These are phyloP conservation scores for Fusarium sp. DNA, from an alignment of 2,329 filamentous ascomycete genomes.

Conservation along the genomic window DNA sequence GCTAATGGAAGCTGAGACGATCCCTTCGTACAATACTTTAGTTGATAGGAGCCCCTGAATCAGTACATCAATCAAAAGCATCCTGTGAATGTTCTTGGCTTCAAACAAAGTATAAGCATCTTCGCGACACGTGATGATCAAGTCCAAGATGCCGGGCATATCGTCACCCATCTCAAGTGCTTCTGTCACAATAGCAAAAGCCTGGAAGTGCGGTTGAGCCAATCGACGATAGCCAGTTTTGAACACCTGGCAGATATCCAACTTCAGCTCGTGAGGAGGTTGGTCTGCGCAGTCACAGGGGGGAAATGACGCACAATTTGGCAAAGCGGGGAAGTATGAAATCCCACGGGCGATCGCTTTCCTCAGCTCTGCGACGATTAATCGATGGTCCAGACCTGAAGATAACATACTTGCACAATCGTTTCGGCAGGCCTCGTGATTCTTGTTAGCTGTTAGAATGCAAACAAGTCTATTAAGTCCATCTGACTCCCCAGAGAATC, in stretches of 20 bases:
- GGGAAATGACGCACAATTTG: accelerated
- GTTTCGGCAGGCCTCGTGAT: not conserved
- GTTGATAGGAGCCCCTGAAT: not conserved
- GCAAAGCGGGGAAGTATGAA: not conserved
- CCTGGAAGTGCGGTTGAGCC: not conserved
- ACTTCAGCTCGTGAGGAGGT: accelerated
- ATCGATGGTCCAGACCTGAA: not conserved
- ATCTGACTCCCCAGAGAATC: accelerated
- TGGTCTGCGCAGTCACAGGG: not conserved
- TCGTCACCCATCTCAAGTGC: not conserved
- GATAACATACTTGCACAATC: not conserved
- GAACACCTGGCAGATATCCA: not conserved
- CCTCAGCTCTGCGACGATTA: accelerated
- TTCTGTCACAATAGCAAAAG: not conserved
- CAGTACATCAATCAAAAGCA: not conserved
- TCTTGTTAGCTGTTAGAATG: not conserved
- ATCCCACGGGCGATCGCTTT: not conserved
- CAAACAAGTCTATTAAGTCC: not conserved
- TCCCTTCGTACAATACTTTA: accelerated
- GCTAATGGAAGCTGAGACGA: accelerated
- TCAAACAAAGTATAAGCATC: not conserved
- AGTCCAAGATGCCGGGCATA: accelerated
- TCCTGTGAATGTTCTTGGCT: not conserved
- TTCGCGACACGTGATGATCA: not conserved
- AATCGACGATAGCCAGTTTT: accelerated